Base-by-base conservation (phyloP, 2,329 filamentous ascomycete genomes). In the Zasmidium cellare region DNA sequence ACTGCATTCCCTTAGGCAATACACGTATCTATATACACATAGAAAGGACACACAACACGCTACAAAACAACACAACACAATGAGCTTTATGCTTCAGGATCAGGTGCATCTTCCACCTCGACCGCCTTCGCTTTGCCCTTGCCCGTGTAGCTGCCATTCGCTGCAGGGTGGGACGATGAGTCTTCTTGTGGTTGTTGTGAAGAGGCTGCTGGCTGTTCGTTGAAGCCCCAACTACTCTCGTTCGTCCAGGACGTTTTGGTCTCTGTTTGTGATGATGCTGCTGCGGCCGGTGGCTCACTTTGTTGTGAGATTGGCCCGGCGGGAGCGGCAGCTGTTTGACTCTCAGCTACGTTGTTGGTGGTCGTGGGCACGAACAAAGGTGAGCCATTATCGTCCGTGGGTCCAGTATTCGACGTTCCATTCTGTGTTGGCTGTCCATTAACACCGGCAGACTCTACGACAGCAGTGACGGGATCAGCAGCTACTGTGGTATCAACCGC, bases 81-180 rank as follows among this genome's bases (percentile, higher is more conserved):
- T n/a, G n/a, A n/a, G 25, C 25, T 28, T 28, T 28, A 28, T 28
- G 25, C 25, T 28, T 69, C 66, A 9, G 64, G 53, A 47, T 73
- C 71, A 9, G 65, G 63, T 9, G 63, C 70, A 54, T 78, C 76
- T 56, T 78, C 76, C 14, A 78, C 69, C 24, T 75, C 74, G 1
- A 74, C 72, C 20, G 75, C 72, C 50, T 65, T 70, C 5, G 64
- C 71, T 56, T 75, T 76, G 16, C 72, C 70, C 61, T 75, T 73
- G 23, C 64, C 69, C 23, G 57, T 62, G 31, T 65, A 63, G 38
- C 55, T 49, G 14, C 45, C 52, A 22, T 38, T 55, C 47, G 38
- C 51, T 6, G 35, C 7, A n/a, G 35, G 11, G 3, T 41, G 35
- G 7, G 35, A 41, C 56, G 14, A 46, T 44, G 22, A 53, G 56